Percentiles rank a stretch among this genome's conserved stretches.
These are phyloP conservation scores for Vigna angularis DNA, from an alignment of 306 rosid genomes.

Conservation along the genomic window DNA sequence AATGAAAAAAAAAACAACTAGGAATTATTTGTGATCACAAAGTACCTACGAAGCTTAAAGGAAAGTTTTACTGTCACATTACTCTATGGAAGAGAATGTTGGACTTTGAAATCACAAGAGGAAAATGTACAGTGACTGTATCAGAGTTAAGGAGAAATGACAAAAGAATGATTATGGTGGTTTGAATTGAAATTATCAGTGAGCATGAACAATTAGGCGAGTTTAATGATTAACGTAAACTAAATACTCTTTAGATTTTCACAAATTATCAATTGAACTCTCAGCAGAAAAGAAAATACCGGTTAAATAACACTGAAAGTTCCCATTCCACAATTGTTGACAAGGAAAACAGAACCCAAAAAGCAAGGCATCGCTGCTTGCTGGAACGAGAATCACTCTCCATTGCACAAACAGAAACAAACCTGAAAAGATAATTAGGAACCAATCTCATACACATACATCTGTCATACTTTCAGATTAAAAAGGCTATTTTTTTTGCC, in stretches of 20 bases:
- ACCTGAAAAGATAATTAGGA: constrained; percentile 41
- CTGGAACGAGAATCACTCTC: constrained; percentile 63
- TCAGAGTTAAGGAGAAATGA: background rate
- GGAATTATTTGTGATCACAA: background rate
- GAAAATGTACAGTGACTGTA: too few relatives aligned
- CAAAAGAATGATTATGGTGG: background rate
- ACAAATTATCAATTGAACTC: constrained; percentile 8
- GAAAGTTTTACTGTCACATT: background rate
- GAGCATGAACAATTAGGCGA: constrained; percentile 1
- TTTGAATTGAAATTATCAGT: constrained; percentile 17
- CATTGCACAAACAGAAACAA: constrained; percentile 57
- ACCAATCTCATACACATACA: background rate
- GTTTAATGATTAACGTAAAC: background rate
- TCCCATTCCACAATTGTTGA: constrained; percentile 52
- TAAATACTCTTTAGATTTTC: background rate
- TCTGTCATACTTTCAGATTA: background rate
- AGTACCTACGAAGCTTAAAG: background rate
- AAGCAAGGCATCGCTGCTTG: constrained; percentile 68
- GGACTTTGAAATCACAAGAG: too few relatives aligned
- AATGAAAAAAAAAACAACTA: background rate
- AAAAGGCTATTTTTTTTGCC: background rate
- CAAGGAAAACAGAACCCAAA: constrained; percentile 68
- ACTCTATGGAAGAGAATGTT: too few relatives aligned
- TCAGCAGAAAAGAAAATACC: constrained; percentile 47
- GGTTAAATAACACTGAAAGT: constrained; percentile 47